phyloP scores from a whole-genome alignment of 371 early-diverging fungal genomes.

The Rhizopus stolonifer region DNA sequence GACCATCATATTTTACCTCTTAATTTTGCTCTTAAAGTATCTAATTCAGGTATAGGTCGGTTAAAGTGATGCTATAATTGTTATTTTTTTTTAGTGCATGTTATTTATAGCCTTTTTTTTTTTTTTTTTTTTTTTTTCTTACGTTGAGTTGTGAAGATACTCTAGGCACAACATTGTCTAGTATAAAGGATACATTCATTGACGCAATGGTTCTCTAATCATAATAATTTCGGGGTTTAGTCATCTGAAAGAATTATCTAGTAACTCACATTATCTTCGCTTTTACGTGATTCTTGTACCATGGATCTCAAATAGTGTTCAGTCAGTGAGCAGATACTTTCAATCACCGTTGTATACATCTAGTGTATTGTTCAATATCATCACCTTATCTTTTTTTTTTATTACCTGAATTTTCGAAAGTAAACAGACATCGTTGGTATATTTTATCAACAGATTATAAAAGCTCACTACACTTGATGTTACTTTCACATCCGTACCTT shows the following conservation, averaged over 20 bases:
- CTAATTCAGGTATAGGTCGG: slow-evolving; percentile 64
- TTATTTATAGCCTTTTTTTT: too few relatives aligned
- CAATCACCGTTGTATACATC: slow-evolving; percentile 45
- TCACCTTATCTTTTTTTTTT: neutral
- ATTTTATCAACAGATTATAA: slow-evolving; percentile 74
- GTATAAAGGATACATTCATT: slow-evolving; percentile 62
- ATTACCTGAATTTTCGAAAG: slow-evolving; percentile 64
- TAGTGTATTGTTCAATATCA: slow-evolving; percentile 4
- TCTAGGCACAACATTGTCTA: slow-evolving; percentile 61
- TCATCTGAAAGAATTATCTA: neutral
- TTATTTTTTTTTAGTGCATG: too few relatives aligned
- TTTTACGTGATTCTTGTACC: slow-evolving; percentile 33
- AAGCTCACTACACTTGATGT: slow-evolving; percentile 62
- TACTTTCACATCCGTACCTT: slow-evolving; percentile 43
- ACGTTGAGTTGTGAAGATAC: slow-evolving; percentile 61
- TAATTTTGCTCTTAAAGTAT: slow-evolving; percentile 55
- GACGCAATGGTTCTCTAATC: slow-evolving; percentile 49
- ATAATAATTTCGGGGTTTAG: neutral
- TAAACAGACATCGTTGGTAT: slow-evolving; percentile 75
- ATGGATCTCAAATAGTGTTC: slow-evolving; percentile 44
- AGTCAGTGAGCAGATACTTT: slow-evolving; percentile 39
- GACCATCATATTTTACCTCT: slow-evolving; percentile 39
- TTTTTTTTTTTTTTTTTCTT: neutral
- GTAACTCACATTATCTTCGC: slow-evolving; percentile 39
- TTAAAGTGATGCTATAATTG: slow-evolving; percentile 65